phyloP scores from a whole-genome alignment of 2,329 filamentous ascomycete species.

The Tetracladium maxilliforme region DNA sequence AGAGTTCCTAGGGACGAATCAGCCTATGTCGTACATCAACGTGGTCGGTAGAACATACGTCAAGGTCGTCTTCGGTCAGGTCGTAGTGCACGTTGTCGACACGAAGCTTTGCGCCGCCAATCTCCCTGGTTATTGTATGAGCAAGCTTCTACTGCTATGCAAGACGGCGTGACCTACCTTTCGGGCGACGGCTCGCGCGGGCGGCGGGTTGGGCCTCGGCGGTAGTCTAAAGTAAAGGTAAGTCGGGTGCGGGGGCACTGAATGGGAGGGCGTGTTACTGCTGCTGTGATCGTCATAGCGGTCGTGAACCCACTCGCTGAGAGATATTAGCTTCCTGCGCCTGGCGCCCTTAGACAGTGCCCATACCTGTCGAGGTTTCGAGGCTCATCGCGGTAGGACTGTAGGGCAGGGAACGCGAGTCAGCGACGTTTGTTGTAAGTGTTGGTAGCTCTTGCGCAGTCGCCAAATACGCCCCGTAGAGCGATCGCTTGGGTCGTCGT shows the following conservation, averaged over 20 bases:
- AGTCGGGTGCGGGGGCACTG: too few relatives aligned
- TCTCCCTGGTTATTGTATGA: slow-evolving; percentile 23
- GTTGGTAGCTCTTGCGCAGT: slow-evolving; percentile 17
- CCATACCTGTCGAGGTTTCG: slow-evolving; percentile 58
- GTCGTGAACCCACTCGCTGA: slow-evolving; percentile 87
- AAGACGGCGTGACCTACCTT: slow-evolving; percentile 9
- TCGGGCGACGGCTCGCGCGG: slow-evolving; percentile 10
- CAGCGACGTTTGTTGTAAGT: slow-evolving; percentile 28
- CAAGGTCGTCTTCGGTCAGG: slow-evolving; percentile 68
- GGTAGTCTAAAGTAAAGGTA: slow-evolving; percentile 7
- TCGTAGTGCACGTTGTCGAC: slow-evolving; percentile 92
- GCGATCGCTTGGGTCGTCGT: slow-evolving; percentile 11
- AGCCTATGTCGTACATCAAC: slow-evolving; percentile 3
- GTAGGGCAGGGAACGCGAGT: slow-evolving; percentile 26
- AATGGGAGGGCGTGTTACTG: slow-evolving; percentile 2
- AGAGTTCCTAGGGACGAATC: slow-evolving; percentile 49
- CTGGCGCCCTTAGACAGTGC: not conserved
- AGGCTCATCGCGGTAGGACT: slow-evolving; percentile 46
- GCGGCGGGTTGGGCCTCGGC: slow-evolving; percentile 11
- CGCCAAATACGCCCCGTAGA: slow-evolving; percentile 13
- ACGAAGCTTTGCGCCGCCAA: slow-evolving; percentile 54
- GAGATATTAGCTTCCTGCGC: slow-evolving; percentile 3
- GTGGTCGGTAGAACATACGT: slow-evolving; percentile 33
- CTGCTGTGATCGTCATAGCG: slow-evolving; percentile 63
- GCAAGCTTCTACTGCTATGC: slow-evolving; percentile 5